Percentiles rank a stretch among this genome's conserved stretches.
These are phyloP conservation scores for Urostyla sp. DNA, from an alignment of 73 alveolate species.

Conservation along the genomic window DNA sequence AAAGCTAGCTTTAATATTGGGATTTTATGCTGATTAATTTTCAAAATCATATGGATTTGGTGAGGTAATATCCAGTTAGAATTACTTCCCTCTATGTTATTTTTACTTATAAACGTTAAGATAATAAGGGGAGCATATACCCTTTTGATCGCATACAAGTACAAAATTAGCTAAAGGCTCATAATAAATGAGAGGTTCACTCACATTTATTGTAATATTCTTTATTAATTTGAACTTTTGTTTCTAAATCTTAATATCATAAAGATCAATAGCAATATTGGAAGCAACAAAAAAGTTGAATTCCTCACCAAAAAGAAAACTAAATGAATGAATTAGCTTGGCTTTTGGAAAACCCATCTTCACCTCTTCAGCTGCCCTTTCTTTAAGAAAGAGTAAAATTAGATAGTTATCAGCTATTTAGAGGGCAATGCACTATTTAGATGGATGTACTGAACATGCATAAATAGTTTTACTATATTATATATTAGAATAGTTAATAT, in stretches of 20 bases:
- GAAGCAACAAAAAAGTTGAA: conserved; percentile 56
- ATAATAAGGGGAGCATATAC: conserved; percentile 20
- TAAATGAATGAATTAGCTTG: conserved; percentile 33
- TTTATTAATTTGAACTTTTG: conserved; percentile 24
- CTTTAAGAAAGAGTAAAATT: conserved; percentile 40
- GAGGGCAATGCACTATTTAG: conserved; percentile 40
- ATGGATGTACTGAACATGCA: conserved; percentile 51
- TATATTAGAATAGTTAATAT: neutral
- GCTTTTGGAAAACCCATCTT: conserved; percentile 52
- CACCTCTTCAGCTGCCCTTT: conserved; percentile 52
- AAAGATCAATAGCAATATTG: conserved; percentile 26
- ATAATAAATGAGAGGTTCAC: conserved; percentile 17
- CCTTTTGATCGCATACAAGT: conserved; percentile 24
- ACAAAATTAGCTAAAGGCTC: conserved; percentile 50
- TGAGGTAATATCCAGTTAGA: conserved; percentile 1
- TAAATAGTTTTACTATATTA: conserved; percentile 18
- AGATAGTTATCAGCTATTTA: conserved; percentile 16
- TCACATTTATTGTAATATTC: conserved; percentile 7
- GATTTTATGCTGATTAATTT: neutral
- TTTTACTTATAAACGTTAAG: conserved; percentile 38
- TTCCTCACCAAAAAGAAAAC: conserved; percentile 44
- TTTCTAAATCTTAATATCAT: neutral
- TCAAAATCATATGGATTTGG: neutral
- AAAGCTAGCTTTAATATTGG: conserved; percentile 34
- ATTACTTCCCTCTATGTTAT: conserved; percentile 10